Conservation (phyloP, 2,329 filamentous ascomycete genomes). For the Colletotrichum acutatum region DNA sequence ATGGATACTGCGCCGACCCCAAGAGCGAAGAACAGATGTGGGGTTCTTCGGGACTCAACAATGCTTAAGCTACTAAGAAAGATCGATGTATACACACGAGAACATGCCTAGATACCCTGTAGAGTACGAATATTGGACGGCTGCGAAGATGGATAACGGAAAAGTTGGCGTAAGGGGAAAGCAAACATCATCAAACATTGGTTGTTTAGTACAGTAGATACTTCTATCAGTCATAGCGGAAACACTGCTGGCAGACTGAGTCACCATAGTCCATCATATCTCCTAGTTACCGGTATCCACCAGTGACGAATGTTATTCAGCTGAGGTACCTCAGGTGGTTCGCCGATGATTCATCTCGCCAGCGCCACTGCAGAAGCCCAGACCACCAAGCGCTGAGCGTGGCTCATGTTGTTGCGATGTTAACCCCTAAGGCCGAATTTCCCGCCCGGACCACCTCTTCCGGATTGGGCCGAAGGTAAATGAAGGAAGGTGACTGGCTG, state of each 20-base stretch:
- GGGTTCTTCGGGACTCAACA: slow-evolving; percentile 5
- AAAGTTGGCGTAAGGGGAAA: neutral
- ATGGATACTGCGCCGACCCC: slow-evolving; percentile 30
- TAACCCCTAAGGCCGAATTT: slow-evolving; percentile 13
- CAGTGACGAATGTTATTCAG: neutral
- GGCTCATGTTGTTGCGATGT: neutral
- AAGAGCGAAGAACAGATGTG: slow-evolving; percentile 19
- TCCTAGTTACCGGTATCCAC: too few species aligned
- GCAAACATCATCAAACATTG: neutral
- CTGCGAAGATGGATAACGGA: neutral
- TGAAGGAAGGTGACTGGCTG: neutral
- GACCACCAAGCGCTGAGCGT: neutral
- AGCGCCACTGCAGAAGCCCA: neutral
- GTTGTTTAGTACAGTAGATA: neutral
- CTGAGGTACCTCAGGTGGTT: too few species aligned
- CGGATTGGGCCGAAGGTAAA: neutral
- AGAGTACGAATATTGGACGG: slow-evolving; percentile 4
- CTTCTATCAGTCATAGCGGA: neutral
- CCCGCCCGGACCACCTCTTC: slow-evolving; percentile 9
- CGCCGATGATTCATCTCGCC: slow-evolving; percentile 27
- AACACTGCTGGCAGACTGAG: neutral
- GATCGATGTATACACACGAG: slow-evolving; percentile 2
- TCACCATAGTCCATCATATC: neutral
- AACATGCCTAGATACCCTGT: slow-evolving; percentile 30
- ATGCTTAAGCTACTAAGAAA: slow-evolving; percentile 3